Percentiles rank a stretch among this genome's conserved stretches.
Conservation (phyloP, 345 rosid species). For the Salix caprea region DNA sequence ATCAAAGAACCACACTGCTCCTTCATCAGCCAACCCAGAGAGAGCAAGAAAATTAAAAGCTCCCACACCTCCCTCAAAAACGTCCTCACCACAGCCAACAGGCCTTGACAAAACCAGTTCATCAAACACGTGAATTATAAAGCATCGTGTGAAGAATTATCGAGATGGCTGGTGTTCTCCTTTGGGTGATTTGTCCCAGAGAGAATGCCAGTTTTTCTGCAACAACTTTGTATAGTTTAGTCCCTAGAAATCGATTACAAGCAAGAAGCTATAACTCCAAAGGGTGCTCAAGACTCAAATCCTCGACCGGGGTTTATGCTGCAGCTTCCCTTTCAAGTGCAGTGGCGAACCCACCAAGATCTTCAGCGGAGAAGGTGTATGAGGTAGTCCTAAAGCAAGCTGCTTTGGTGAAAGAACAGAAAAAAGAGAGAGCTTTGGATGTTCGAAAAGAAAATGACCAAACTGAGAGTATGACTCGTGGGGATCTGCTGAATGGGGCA, state of each 20-base stretch:
- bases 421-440: constrained; percentile 11
- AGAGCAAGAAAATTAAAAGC: neutral
- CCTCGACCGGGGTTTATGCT: constrained; percentile 18
- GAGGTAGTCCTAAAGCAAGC: constrained; percentile 56
- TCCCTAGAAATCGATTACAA: constrained; percentile 7
- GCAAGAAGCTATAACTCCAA: neutral
- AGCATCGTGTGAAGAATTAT: neutral
- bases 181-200: constrained; percentile 41
- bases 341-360: constrained; percentile 31
- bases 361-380: constrained; percentile 48
- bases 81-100: neutral
- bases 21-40: neutral
- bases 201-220: constrained; percentile 28
- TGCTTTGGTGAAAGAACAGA: constrained; percentile 40
- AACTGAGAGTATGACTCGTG: constrained; percentile 18
- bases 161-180: constrained; percentile 33
- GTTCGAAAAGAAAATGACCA: constrained; percentile 10
- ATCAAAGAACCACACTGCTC: neutral
- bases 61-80: neutral
- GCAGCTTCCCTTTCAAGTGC: constrained; percentile 16
- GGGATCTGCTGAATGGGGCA: constrained; percentile 42
- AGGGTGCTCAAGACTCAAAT: constrained; percentile 4
- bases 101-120: neutral
- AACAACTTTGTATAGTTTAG: constrained; percentile 16
- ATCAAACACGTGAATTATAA: neutral